Percentiles rank a stretch among this genome's conserved stretches.
phyloP scores from a whole-genome alignment of 441 rosid species.

The Kokia cookei region DNA sequence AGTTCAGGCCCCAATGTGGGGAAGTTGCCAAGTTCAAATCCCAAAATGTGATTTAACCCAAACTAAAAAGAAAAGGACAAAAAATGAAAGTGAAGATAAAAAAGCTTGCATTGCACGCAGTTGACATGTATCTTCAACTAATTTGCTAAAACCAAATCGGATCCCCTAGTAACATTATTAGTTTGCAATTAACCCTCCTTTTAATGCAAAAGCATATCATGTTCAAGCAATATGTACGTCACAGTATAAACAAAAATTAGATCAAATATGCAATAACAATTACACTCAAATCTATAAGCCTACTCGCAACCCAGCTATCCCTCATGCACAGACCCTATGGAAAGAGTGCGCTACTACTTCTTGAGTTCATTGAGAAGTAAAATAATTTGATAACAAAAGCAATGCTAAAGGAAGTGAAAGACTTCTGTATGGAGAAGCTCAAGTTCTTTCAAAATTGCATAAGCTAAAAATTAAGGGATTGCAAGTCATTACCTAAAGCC shows the following conservation, averaged over 20 bases:
- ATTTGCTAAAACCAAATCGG: not conserved
- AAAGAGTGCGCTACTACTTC: not conserved
- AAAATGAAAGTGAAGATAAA: not conserved
- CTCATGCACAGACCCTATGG: not conserved
- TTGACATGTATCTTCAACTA: not conserved
- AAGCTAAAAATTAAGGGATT: not conserved
- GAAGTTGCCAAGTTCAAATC: too few relatives aligned
- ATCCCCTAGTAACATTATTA: not conserved
- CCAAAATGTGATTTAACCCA: too few relatives aligned
- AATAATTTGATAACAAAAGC: not conserved
- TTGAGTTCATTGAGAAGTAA: not conserved
- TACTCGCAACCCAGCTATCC: not conserved
- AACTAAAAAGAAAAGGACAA: not conserved
- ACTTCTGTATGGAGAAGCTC: not conserved
- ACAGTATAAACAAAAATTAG: not conserved
- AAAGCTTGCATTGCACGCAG: not conserved
- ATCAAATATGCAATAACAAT: not conserved
- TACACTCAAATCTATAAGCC: not conserved
- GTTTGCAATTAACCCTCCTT: not conserved
- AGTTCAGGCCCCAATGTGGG: too few relatives aligned
- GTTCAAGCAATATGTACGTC: not conserved
- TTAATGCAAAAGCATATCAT: not conserved
- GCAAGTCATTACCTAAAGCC: slow-evolving; percentile 78
- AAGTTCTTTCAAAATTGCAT: not conserved
- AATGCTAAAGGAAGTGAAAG: slow-evolving; percentile 1